Percentiles rank a stretch among this genome's conserved stretches.
phyloP scores from a whole-genome alignment of 768 basidiomycete species.

The Suillus spraguei region DNA sequence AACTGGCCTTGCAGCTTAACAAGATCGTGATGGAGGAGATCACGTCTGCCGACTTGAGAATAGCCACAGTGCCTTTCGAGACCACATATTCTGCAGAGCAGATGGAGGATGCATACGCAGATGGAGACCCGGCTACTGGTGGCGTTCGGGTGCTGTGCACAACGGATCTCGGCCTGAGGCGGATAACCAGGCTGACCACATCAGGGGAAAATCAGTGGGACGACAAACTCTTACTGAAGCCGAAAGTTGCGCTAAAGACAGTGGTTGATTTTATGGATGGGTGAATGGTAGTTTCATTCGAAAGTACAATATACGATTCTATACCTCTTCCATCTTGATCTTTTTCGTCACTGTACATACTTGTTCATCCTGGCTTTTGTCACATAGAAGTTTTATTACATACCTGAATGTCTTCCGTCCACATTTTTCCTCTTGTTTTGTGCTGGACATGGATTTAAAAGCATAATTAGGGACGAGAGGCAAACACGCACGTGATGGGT shows the following conservation, averaged over 20 bases:
- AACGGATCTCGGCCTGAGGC: slow-evolving; percentile 39
- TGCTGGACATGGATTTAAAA: neutral
- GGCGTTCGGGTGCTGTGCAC: slow-evolving; percentile 34
- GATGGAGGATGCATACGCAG: slow-evolving; percentile 38
- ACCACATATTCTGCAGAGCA: slow-evolving; percentile 23
- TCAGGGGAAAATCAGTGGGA: slow-evolving; percentile 35
- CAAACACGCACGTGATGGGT: neutral
- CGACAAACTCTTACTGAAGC: slow-evolving; percentile 36
- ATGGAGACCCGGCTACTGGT: slow-evolving; percentile 17
- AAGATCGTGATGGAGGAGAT: slow-evolving; percentile 36
- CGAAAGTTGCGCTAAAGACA: slow-evolving; percentile 41
- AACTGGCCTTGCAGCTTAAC: slow-evolving; percentile 44
- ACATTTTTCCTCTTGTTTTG: slow-evolving; percentile 8
- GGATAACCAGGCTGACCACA: slow-evolving; percentile 29
- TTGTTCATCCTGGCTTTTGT: neutral
- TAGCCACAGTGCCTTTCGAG: slow-evolving; percentile 22
- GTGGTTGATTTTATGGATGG: slow-evolving; percentile 36
- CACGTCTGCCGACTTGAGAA: slow-evolving; percentile 34
- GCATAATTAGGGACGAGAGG: neutral
- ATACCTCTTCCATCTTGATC: slow-evolving; percentile 11
- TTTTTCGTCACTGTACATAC: slow-evolving; percentile 5
- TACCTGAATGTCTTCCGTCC: neutral
- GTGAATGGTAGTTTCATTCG: slow-evolving; percentile 13
- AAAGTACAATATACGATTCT: slow-evolving; percentile 2
- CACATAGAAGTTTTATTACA: neutral